Base-by-base conservation (phyloP, 257 asterid genomes). In the Nicotiana tomentosiformis region DNA sequence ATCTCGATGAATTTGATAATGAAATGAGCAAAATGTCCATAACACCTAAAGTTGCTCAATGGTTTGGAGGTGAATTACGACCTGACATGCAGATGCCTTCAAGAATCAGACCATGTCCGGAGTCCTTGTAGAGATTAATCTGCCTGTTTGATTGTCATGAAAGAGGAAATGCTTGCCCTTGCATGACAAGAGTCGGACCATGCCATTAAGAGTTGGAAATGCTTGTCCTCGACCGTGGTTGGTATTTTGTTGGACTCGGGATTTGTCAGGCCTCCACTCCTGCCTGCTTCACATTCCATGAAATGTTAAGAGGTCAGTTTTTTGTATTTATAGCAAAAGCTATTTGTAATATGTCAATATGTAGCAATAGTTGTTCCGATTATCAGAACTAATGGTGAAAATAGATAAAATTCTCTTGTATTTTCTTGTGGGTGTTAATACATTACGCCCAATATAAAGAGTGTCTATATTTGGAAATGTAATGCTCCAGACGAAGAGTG, bases 101-200 rank as follows among this genome's bases (percentile, higher is more conserved):
- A 2, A 92, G 87, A 88, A 90, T 94, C 87, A 89, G 90, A 85
- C 97, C 98, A 14, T 93, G 96, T 68, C 98, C 99, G 0, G 97
- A 93, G 83, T 95, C 99, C 4, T 86, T 93, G 90, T 95, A 74
- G 62, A 49, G 62, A 23, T 39, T 87, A 84, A 33, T 58, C 9
- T 72, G 33, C 20, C 9, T 3, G 15, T 57, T 35, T 53, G 60
- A 26, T 10, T 6, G 2, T 11, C 60, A 15, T 29, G 61, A 60
- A 43, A 78, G 32, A 58, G 16, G 23, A 6, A 18, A 32, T 62
- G 78, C 39, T 69, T 23, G 57, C 51, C 66, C 17, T 68, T 58
- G 26, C n/a, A 39, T 17, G 17, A 8, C 46, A 10, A 32, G 17
- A 29, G 77, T 37, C 14, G 37, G 33, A 49, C 61, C 39, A 20